Evolutionary conservation across 176 grass and related monocot species (phyloP).

Genomic region (Triticum turgidum): DNA sequence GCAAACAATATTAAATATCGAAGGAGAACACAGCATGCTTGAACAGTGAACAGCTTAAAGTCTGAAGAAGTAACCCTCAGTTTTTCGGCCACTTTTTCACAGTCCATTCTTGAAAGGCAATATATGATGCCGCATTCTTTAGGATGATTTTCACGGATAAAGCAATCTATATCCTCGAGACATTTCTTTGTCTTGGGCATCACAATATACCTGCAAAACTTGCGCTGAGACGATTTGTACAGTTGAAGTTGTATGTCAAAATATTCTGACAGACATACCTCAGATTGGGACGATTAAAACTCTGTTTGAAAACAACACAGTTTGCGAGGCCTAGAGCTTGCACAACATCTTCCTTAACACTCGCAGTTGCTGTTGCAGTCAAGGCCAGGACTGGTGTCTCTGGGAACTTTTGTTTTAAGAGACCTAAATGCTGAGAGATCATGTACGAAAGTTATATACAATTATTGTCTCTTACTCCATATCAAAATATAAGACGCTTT

Average conservation of each 20-base stretch:
- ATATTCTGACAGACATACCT: constrained; percentile 50
- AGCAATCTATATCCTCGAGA: constrained; percentile 76
- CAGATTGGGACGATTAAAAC: constrained; percentile 94
- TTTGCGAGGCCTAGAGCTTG: constrained; percentile 84
- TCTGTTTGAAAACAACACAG: constrained; percentile 88
- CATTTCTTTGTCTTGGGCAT: constrained; percentile 91
- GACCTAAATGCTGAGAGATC: constrained; percentile 60
- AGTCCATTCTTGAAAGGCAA: constrained; percentile 94
- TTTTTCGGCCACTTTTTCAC: constrained; percentile 90
- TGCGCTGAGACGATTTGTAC: constrained; percentile 22
- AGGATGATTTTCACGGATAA: constrained; percentile 66
- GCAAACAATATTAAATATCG: background rate
- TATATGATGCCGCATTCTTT: constrained; percentile 93
- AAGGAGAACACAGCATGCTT: constrained; percentile 1
- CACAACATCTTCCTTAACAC: constrained; percentile 95
- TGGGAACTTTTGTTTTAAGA: constrained; percentile 83
- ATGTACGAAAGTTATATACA: constrained; percentile 27
- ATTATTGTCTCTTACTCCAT: background rate
- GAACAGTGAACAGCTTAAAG: constrained; percentile 15
- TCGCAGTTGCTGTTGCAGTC: constrained; percentile 89
- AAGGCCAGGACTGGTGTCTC: constrained; percentile 77
- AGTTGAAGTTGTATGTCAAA: constrained; percentile 1
- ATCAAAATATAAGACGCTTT: too few species aligned
- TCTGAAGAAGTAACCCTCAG: constrained; percentile 56
- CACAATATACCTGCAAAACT: constrained; percentile 63